Conservation (phyloP, 495 filamentous ascomycete genomes). For the Halenospora varia region DNA sequence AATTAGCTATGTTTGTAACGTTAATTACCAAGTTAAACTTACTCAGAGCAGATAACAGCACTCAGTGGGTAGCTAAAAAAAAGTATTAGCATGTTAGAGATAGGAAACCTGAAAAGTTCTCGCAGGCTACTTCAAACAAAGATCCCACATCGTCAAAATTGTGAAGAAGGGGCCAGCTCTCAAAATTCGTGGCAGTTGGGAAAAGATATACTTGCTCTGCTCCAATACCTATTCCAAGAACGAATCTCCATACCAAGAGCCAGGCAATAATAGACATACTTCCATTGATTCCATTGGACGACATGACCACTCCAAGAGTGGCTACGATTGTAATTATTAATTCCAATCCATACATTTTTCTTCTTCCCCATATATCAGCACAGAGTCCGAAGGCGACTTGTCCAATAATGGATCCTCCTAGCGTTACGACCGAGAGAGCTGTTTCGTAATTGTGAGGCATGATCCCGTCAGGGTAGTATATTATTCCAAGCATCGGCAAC, state of each 20-base stretch:
- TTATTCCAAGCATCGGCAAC: constrained; percentile 64
- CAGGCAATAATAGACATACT: constrained; percentile 62
- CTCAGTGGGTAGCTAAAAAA: constrained; percentile 57
- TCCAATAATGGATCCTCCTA: constrained; percentile 66
- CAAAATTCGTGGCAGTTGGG: too few species aligned
- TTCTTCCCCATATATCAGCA: constrained; percentile 62
- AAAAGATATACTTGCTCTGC: constrained; percentile 42
- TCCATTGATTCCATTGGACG: constrained; percentile 19
- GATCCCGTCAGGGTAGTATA: constrained; percentile 50
- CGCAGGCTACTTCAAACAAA: too few species aligned
- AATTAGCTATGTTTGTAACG: neutral
- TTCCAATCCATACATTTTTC: constrained; percentile 73
- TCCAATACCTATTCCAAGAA: constrained; percentile 61
- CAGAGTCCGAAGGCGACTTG: constrained; percentile 68
- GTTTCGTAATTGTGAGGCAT: constrained; percentile 58
- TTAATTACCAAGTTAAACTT: constrained; percentile 26
- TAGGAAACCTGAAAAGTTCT: too few species aligned
- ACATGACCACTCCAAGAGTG: constrained; percentile 51
- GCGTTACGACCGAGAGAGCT: constrained; percentile 68
- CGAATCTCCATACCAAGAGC: constrained; percentile 69
- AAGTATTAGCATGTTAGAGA: too few species aligned
- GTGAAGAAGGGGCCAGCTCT: too few species aligned
- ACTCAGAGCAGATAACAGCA: constrained; percentile 75
- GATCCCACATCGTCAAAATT: too few species aligned
- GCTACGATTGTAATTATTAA: constrained; percentile 56